These are phyloP conservation scores for Naganishia cerealis DNA, from an alignment of 1,284 basidiomycete genomes.

Conservation along the genomic window DNA sequence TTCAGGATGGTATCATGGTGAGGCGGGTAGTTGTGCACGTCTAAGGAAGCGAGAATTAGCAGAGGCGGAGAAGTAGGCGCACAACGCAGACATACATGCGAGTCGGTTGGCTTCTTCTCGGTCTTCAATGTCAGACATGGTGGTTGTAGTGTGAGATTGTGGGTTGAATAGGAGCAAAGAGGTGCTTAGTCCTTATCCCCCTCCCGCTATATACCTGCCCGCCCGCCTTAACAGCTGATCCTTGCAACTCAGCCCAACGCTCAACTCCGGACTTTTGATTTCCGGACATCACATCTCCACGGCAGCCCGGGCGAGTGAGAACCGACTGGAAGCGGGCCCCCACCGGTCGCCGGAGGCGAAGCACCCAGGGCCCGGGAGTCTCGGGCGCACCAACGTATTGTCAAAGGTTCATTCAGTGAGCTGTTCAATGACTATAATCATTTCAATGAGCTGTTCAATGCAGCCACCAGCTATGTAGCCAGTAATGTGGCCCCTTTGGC, in stretches of 20 bases:
- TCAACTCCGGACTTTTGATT: slow-evolving; percentile 9
- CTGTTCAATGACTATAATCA: no score
- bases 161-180: background rate
- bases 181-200: background rate
- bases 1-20: slow-evolving; percentile 29
- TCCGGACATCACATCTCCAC: slow-evolving; percentile 17
- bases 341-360: background rate
- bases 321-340: background rate
- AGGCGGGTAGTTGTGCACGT: slow-evolving; percentile 34
- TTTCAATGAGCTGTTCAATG: no score
- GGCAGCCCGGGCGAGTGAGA: slow-evolving; percentile 10
- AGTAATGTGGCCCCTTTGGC: no score
- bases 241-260: slow-evolving; percentile 7
- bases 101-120: slow-evolving; percentile 33
- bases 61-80: background rate
- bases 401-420: no score
- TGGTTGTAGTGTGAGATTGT: slow-evolving; percentile 13
- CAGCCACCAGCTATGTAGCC: no score
- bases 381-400: no score
- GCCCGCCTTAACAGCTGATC: background rate
- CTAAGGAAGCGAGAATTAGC: slow-evolving; percentile 3
- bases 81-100: slow-evolving; percentile 28
- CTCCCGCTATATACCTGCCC: slow-evolving; percentile 3
- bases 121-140: slow-evolving; percentile 22
- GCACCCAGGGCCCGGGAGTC: no score